phyloP scores from a whole-genome alignment of 257 asterid species.

The Capsicum pubescens region DNA sequence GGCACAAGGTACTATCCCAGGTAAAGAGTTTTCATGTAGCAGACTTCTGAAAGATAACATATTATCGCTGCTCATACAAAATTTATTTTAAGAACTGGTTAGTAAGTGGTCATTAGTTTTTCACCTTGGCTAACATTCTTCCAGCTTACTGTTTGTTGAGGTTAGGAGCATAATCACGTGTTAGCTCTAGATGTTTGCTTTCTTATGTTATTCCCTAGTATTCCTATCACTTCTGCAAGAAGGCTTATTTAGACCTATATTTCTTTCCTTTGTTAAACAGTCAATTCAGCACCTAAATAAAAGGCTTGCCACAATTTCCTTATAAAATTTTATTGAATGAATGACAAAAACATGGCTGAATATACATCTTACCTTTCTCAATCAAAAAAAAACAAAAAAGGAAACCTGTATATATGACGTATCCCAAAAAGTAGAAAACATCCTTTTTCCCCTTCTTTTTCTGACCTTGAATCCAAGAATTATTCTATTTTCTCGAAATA shows the following conservation, averaged over 20 bases:
- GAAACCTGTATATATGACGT: background rate
- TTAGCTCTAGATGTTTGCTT: background rate
- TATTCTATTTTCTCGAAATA: background rate
- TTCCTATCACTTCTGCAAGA: background rate
- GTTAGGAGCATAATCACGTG: background rate
- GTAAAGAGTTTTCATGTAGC: background rate
- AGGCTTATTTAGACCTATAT: background rate
- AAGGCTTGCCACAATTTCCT: background rate
- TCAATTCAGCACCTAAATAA: background rate
- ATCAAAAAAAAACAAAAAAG: no score
- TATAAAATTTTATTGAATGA: background rate
- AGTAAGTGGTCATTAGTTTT: background rate
- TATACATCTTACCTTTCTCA: no score
- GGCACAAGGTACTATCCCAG: background rate
- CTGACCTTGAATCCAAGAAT: background rate
- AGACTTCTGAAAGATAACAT: constrained; percentile 8
- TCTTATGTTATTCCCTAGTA: background rate
- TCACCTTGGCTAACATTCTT: background rate
- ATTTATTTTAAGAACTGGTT: background rate
- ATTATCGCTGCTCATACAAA: constrained; percentile 5
- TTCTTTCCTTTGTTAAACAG: background rate
- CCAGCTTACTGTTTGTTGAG: constrained; percentile 20
- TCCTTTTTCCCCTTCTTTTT: background rate
- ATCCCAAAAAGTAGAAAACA: background rate
- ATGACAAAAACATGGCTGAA: background rate